Percentiles rank a stretch among this genome's conserved stretches.
Evolutionary conservation across 306 rosid genomes (phyloP).

Genomic region (Hippophae gyantsensis): DNA sequence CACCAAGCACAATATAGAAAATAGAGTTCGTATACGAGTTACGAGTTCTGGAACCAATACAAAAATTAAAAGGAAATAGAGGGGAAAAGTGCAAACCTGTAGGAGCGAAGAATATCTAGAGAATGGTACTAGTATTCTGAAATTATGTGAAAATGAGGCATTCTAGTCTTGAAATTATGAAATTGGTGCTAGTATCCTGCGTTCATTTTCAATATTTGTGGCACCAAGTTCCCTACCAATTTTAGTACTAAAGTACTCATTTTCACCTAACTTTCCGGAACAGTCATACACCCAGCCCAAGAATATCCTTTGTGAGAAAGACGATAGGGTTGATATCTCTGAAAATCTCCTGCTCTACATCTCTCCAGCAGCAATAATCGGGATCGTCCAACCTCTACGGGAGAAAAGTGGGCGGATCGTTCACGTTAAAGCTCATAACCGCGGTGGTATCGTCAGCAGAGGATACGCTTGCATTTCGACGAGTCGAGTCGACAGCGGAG

Average conservation of each 20-base stretch:
- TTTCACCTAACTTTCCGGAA: too few relatives aligned
- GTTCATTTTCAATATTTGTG: too few relatives aligned
- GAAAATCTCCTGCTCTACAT: constrained; percentile 54
- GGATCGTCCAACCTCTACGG: constrained; percentile 34
- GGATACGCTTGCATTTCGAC: constrained; percentile 23
- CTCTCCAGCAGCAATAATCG: constrained; percentile 57
- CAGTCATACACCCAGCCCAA: constrained; percentile 1
- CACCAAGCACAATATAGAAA: too few relatives aligned
- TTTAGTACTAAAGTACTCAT: too few relatives aligned
- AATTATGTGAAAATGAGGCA: too few relatives aligned
- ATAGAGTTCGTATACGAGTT: too few relatives aligned
- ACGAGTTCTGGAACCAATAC: too few relatives aligned
- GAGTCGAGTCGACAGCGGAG: constrained; percentile 29
- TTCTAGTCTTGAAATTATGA: too few relatives aligned
- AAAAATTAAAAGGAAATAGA: too few relatives aligned
- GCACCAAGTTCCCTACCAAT: too few relatives aligned
- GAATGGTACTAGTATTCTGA: too few relatives aligned
- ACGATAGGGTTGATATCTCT: constrained; percentile 54
- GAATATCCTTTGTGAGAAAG: constrained; percentile 54
- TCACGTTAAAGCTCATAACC: constrained; percentile 12
- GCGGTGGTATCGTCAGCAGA: constrained; percentile 19
- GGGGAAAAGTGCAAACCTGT: neutral
- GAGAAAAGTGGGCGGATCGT: constrained; percentile 21
- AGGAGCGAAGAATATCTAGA: neutral
- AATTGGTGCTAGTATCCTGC: too few relatives aligned